Base-by-base conservation (phyloP, 1,284 basidiomycete genomes). In the Trametes sp. region DNA sequence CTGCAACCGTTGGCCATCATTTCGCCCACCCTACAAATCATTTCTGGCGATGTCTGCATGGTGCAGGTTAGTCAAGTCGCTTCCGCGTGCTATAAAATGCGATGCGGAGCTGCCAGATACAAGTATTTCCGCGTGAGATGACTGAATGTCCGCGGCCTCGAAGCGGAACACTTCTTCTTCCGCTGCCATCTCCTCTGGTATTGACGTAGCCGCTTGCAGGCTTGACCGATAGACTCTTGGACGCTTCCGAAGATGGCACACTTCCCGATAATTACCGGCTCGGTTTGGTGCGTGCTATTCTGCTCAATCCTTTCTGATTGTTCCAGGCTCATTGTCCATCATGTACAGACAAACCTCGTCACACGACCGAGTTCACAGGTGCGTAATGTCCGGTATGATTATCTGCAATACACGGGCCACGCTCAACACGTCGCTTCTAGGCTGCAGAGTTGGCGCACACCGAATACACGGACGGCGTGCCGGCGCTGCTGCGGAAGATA, bases 1-100 rank as follows among this genome's bases (percentile, higher is more conserved):
- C 87, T 1, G 86, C 89, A 0, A 78, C 81, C 56, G 76, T 81
- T 5, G 90, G 90, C 0, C 87, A 90, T 72, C 90, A 93, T 72
- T 94, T 87, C 71, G 88, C 85, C 0, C 85, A 88, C 68, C 86
- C 85, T 1, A 87, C 85, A 0, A 94, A 94, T 71, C 84, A 87
- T 55, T 89, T 89, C 70, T 89, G 86, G 87, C 77, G 78, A 50
- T 86, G 84, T 57, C 78, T 90, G 0, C 76, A 86, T 66, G 78
- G 79, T 21, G 84, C 84, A 24, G 83, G 86, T 84, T 66, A 26
- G 74, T 69, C 33, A 28, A 31, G 14, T 19, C 5, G 24, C 28
- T 50, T 50, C 19, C 16, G 38, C 13, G 2, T 41, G 19, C 13
- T 19, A 19, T n/a, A 4, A n/a, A 19, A 19, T 19, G 4, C 16